Percentiles rank a stretch among this genome's conserved stretches.
Evolutionary conservation across 202 grass and related monocot genomes (phyloP).

Genomic region (Hordeum pubiflorum): DNA sequence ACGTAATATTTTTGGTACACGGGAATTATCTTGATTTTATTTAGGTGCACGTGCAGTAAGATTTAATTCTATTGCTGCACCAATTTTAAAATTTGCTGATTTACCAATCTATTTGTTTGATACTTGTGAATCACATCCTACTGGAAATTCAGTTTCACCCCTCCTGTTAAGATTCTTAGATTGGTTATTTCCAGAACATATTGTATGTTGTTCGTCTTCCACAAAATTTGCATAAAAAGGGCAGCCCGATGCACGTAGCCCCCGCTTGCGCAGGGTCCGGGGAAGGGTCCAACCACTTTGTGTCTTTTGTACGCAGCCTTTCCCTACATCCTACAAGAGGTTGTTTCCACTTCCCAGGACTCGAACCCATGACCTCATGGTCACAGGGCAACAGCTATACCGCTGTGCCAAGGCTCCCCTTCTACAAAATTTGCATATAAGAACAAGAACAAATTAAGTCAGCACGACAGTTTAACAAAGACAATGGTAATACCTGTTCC

Average conservation of each 20-base stretch:
- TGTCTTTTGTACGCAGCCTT: too few species aligned
- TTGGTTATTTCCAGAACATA: neutral
- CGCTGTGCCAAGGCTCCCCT: neutral
- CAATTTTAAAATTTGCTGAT: neutral
- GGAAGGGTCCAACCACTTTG: too few species aligned
- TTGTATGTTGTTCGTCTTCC: neutral
- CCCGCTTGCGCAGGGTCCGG: too few species aligned
- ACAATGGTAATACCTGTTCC: constrained; percentile 73
- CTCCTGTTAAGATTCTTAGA: constrained; percentile 1
- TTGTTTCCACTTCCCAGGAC: too few species aligned
- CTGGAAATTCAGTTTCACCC: neutral
- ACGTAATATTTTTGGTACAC: neutral
- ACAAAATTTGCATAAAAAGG: neutral
- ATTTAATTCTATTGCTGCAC: constrained; percentile 16
- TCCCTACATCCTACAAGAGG: too few species aligned
- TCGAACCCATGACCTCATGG: too few species aligned
- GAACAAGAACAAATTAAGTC: constrained; percentile 22
- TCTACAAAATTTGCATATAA: neutral
- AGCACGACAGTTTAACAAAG: neutral
- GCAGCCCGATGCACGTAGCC: too few species aligned
- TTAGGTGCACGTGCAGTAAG: neutral
- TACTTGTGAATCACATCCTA: neutral
- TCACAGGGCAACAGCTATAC: too few species aligned
- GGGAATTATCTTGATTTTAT: neutral
- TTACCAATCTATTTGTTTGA: neutral